Evolutionary conservation across 768 basidiomycete genomes (phyloP).

Genomic region (Tylopilus sp.): DNA sequence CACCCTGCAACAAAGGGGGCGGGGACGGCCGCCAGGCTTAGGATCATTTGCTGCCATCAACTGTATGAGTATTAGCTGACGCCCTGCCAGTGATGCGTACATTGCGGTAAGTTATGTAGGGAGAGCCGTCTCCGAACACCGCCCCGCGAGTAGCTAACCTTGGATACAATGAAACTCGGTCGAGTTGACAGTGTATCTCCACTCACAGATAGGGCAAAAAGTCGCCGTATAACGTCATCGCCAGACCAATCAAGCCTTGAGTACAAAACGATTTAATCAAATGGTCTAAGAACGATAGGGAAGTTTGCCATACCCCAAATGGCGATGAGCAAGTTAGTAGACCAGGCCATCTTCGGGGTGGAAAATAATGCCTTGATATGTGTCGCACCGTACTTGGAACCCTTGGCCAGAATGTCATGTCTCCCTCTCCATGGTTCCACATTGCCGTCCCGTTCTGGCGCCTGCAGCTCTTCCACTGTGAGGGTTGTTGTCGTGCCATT

Average conservation of each 20-base stretch:
- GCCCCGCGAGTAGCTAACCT: conserved; percentile 63
- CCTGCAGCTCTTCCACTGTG: conserved; percentile 42
- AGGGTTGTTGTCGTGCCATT: conserved; percentile 44
- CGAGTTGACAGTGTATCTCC: background rate
- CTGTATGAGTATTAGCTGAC: background rate
- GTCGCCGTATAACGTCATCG: conserved; percentile 62
- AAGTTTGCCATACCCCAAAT: conserved; percentile 39
- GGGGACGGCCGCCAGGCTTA: conserved; percentile 65
- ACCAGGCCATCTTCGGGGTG: conserved; percentile 60
- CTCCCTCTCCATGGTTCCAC: conserved; percentile 12
- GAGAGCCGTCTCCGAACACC: conserved; percentile 64
- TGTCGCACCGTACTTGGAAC: conserved; percentile 35
- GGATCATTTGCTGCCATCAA: conserved; percentile 56
- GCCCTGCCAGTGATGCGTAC: conserved; percentile 29
- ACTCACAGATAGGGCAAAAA: conserved; percentile 53
- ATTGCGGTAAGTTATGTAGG: conserved; percentile 72
- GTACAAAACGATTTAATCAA: background rate
- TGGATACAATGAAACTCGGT: background rate
- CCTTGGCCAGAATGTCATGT: conserved; percentile 36
- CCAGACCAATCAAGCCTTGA: conserved; percentile 68
- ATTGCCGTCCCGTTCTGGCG: conserved; percentile 24
- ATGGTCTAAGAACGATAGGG: background rate
- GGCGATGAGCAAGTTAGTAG: conserved; percentile 55
- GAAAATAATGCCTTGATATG: conserved; percentile 64
- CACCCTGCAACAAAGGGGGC: conserved; percentile 71